Conservation (phyloP, 2,329 filamentous ascomycete species). For the Tolypocladium guangdongense region DNA sequence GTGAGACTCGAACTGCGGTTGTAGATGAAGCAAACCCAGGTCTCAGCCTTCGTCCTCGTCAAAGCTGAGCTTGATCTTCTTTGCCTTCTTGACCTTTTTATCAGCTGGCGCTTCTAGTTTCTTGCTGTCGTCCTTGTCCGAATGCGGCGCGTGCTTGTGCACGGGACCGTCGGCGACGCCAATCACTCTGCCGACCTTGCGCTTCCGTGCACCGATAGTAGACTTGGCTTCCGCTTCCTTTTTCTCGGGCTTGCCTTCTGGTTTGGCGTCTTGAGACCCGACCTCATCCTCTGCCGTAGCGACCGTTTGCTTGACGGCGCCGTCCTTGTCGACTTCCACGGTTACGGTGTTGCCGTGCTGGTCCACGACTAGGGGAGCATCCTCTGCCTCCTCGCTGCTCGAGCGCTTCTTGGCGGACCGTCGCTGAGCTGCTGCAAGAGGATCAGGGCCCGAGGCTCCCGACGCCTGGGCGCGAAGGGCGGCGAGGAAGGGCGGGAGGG, state of each 20-base stretch:
- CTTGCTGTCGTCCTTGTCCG: conserved; percentile 5
- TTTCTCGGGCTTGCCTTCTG: conserved; percentile 17
- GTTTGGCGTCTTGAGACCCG: conserved; percentile 15
- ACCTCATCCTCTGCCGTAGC: conserved; percentile 11
- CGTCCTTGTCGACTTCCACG: conserved; percentile 34
- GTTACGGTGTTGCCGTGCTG: conserved; percentile 56
- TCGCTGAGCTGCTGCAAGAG: conserved; percentile 37
- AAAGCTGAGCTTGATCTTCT: conserved; percentile 60
- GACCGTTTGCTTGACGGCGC: conserved; percentile 19
- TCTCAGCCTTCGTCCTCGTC: conserved; percentile 44
- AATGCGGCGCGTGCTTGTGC: conserved; percentile 4
- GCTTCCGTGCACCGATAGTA: conserved; percentile 34
- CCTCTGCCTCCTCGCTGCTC: conserved; percentile 61
- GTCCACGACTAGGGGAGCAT: conserved; percentile 64
- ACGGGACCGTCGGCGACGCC: conserved; percentile 18
- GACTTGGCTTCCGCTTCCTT: conserved; percentile 16
- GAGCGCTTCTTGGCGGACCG: conserved; percentile 43
- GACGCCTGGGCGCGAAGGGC: conserved; percentile 42
- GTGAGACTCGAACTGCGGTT: neutral
- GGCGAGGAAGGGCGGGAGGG: conserved; percentile 50
- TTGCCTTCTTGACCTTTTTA: conserved; percentile 35
- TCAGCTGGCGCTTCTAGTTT: conserved; percentile 14
- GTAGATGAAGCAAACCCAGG: neutral
- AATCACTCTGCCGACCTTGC: conserved; percentile 34
- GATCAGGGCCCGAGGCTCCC: conserved; percentile 39